phyloP scores from a whole-genome alignment of 2,329 filamentous ascomycete species.

The Fusarium nanum region DNA sequence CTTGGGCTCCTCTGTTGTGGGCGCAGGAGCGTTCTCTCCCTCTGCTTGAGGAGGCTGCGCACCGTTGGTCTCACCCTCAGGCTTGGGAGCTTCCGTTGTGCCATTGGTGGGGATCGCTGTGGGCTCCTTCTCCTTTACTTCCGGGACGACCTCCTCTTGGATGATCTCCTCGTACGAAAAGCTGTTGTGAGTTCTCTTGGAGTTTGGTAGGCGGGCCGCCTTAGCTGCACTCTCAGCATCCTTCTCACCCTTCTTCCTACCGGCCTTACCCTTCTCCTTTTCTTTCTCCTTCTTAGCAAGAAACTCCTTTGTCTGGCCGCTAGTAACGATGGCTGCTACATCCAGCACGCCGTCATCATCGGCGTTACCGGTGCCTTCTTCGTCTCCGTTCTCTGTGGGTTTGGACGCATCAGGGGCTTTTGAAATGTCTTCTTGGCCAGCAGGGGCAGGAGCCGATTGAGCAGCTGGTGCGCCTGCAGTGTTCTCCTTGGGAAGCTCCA shows the following conservation, averaged over 20 bases:
- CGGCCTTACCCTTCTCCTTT: constrained; percentile 71
- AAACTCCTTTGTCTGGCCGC: constrained; percentile 84
- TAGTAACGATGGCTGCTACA: constrained; percentile 85
- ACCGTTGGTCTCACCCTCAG: constrained; percentile 30
- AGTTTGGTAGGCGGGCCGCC: constrained; percentile 74
- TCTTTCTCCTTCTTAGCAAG: constrained; percentile 85
- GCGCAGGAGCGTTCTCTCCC: constrained; percentile 6
- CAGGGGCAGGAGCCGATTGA: constrained; percentile 24
- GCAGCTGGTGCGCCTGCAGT: constrained; percentile 44
- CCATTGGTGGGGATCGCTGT: constrained; percentile 31
- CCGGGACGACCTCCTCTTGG: constrained; percentile 61
- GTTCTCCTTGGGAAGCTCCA: constrained; percentile 62
- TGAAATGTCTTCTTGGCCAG: constrained; percentile 47
- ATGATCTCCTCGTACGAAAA: constrained; percentile 80
- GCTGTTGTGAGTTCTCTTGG: constrained; percentile 74
- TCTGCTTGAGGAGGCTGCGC: constrained; percentile 22
- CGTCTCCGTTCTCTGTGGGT: constrained; percentile 53
- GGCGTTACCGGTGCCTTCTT: constrained; percentile 56
- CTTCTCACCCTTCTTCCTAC: constrained; percentile 63
- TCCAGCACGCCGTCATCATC: constrained; percentile 81
- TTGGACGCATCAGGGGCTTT: constrained; percentile 54
- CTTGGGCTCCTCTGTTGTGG: constrained; percentile 3
- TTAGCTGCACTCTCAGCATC: constrained; percentile 67
- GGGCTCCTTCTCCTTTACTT: constrained; percentile 50
- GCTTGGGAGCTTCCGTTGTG: constrained; percentile 27